Percentiles rank a stretch among this genome's conserved stretches.
Conservation (phyloP, 2,329 filamentous ascomycete genomes). For the Teratosphaeria gauchensis region DNA sequence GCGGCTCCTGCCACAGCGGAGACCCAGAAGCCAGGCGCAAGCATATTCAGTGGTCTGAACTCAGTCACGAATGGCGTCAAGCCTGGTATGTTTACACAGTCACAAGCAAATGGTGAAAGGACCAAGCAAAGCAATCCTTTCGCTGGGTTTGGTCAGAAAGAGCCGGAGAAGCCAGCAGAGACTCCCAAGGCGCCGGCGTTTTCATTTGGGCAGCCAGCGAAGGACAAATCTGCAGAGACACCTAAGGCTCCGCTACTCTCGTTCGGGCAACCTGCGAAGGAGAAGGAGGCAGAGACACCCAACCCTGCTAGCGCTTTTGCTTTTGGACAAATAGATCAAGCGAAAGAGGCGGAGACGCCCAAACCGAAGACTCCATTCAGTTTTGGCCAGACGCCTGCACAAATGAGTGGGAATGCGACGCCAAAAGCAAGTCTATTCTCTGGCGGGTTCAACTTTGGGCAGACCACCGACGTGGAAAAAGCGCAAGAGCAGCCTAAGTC, state of each 20-base stretch:
- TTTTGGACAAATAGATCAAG: conserved; percentile 5
- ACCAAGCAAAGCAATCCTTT: conserved; percentile 6
- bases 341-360: conserved; percentile 2
- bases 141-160: background rate
- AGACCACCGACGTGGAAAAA: background rate
- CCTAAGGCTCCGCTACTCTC: background rate
- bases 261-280: background rate
- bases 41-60: conserved; percentile 3
- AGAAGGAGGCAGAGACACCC: conserved; percentile 1
- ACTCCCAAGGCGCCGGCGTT: background rate
- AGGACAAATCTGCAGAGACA: conserved; percentile 5
- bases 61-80: conserved; percentile 2
- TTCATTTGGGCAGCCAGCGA: background rate
- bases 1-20: background rate
- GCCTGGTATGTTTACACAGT: conserved; percentile 7
- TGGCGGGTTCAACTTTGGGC: conserved; percentile 2
- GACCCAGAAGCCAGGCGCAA: background rate
- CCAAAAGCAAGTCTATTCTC: conserved; percentile 1
- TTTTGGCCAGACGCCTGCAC: conserved; percentile 1
- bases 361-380: conserved; percentile 1
- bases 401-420: conserved; percentile 5
- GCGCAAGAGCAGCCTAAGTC: background rate
- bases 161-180: background rate
- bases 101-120: conserved; percentile 2
- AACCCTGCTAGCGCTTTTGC: conserved; percentile 4